Conservation (phyloP, 495 filamentous ascomycete species). For the Daldinia caldariorum region DNA sequence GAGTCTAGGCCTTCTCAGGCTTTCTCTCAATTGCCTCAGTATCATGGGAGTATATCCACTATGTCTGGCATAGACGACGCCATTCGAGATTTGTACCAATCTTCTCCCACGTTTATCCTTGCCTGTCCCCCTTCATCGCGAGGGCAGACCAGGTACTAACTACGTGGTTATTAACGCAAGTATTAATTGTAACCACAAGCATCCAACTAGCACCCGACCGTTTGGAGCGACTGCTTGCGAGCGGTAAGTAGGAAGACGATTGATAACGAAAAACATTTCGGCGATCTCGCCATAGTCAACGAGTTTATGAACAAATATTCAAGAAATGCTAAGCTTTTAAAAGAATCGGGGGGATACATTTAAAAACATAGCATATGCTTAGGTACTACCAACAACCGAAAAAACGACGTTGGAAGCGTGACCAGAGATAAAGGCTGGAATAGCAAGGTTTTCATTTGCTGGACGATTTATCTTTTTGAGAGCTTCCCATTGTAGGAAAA, state of each 20-base stretch:
- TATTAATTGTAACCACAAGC: slow-evolving; percentile 32
- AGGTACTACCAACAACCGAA: background rate
- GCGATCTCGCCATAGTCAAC: slow-evolving; percentile 17
- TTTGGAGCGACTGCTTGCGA: slow-evolving; percentile 38
- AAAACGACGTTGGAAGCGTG: slow-evolving; percentile 21
- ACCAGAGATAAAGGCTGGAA: slow-evolving; percentile 16
- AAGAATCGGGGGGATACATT: no score
- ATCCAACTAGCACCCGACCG: slow-evolving; percentile 36
- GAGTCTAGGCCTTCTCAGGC: slow-evolving; percentile 23
- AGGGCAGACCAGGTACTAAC: slow-evolving; percentile 1
- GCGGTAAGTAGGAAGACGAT: slow-evolving; percentile 5
- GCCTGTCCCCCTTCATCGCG: slow-evolving; percentile 15
- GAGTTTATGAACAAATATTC: no score
- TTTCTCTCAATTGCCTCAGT: no score
- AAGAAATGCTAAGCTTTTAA: no score
- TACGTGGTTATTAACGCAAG: slow-evolving; percentile 30
- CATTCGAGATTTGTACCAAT: slow-evolving; percentile 13
- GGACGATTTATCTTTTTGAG: slow-evolving; percentile 35
- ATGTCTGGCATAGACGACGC: background rate
- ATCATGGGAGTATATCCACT: background rate
- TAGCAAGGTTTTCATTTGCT: slow-evolving; percentile 19
- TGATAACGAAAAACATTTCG: slow-evolving; percentile 18
- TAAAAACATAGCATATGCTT: no score
- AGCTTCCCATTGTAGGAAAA: slow-evolving; percentile 41
- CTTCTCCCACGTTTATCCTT: slow-evolving; percentile 18